Evolutionary conservation across 345 rosid genomes (phyloP).

Genomic region (Euphorbia pulcherrima): DNA sequence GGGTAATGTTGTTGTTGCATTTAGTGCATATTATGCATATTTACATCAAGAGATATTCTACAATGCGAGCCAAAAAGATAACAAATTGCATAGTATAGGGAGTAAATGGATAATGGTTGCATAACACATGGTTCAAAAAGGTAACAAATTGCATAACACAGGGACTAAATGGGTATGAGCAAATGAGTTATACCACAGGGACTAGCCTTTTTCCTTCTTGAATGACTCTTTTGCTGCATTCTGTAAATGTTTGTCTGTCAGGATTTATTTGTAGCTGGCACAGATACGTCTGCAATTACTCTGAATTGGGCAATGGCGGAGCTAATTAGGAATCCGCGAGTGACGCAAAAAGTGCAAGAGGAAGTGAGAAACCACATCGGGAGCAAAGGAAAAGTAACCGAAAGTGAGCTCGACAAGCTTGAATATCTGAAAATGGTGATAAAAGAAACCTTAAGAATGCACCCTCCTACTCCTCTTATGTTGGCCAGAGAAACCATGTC

Average conservation of each 20-base stretch:
- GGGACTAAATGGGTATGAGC: too few species aligned
- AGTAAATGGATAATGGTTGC: too few species aligned
- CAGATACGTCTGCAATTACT: background rate
- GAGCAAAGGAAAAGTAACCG: conserved; percentile 31
- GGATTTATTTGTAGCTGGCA: conserved; percentile 13
- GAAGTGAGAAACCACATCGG: conserved; percentile 44
- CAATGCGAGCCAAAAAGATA: too few species aligned
- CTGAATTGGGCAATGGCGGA: background rate
- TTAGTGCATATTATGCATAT: too few species aligned
- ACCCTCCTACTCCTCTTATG: conserved; percentile 26
- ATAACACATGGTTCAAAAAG: too few species aligned
- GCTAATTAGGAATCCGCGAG: conserved; percentile 28
- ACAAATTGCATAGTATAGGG: too few species aligned
- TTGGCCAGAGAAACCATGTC: conserved; percentile 47
- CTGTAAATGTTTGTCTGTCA: background rate
- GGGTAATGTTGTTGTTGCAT: too few species aligned
- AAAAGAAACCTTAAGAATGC: background rate
- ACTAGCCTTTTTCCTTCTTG: too few species aligned
- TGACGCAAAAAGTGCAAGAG: conserved; percentile 56
- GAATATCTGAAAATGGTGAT: background rate
- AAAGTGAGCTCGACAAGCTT: conserved; percentile 33
- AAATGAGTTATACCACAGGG: too few species aligned
- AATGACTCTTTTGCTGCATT: background rate
- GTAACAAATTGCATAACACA: too few species aligned
- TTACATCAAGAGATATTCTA: too few species aligned